Evolutionary conservation across 768 basidiomycete genomes (phyloP), one percentile per base, ranked within the genome.

Genomic region (Favolaschia claudopus): DNA sequence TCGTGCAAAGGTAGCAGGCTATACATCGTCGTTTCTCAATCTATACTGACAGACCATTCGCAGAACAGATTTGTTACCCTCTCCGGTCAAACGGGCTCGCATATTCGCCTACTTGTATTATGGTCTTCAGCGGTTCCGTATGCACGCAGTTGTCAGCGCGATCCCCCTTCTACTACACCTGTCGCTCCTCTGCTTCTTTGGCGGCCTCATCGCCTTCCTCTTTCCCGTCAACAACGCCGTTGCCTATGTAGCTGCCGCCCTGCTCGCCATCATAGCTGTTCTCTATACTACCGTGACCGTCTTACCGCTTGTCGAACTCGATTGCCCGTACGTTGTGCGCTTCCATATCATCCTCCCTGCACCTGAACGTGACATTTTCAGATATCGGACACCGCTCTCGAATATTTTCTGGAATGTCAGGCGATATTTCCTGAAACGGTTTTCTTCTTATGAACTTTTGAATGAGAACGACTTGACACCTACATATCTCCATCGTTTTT

Each of bases 271-370:
- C 52, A 29, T 65, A 15, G 6, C 42, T 13, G 2, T 59, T 5
- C 22, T 59, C 14, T 65, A 65, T 29, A 36, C 1, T 6, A 24
- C 2, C 46, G 55, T 62, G 47, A 55, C 59, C 27, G 25, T 59
- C 34, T 44, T 58, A 14, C 64, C 60, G 1, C 52, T 65, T 27
- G 1, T 58, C 5, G 29, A 20, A 8, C 36, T 55, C 22, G 56
- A 65, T 29, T 65, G 60, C 27, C 60, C 64, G 1, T 65, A 65
- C 53, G 45, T n/a, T n/a, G n/a, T n/a, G n/a, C n/a, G n/a, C n/a
- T n/a, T n/a, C n/a, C n/a, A n/a, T n/a, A n/a, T n/a, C n/a, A n/a
- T n/a, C n/a, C n/a, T n/a, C n/a, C n/a, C n/a, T n/a, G n/a, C n/a
- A n/a, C n/a, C n/a, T n/a, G n/a, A n/a, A n/a, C n/a, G n/a, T n/a